Evolutionary conservation across 2,329 filamentous ascomycete species (phyloP).

Genomic region (Colletotrichum liriopes): DNA sequence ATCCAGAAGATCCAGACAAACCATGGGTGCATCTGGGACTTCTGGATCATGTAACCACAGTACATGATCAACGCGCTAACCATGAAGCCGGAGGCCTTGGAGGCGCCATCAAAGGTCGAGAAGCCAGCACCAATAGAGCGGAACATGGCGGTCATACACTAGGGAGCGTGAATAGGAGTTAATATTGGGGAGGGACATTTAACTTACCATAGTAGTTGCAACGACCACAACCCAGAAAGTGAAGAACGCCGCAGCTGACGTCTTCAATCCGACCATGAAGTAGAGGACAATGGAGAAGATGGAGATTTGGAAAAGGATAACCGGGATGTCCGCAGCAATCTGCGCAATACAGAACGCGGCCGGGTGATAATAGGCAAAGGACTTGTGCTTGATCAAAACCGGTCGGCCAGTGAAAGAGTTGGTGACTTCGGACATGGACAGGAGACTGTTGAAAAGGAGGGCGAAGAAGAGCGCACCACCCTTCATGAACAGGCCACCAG

Average conservation of each 20-base stretch:
- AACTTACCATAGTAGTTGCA: conserved; percentile 64
- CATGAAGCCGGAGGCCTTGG: conserved; percentile 68
- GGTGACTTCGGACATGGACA: conserved; percentile 78
- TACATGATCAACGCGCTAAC: conserved; percentile 72
- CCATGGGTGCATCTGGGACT: conserved; percentile 75
- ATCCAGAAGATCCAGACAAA: conserved; percentile 76
- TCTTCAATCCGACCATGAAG: conserved; percentile 74
- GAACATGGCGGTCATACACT: conserved; percentile 73
- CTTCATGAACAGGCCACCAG: conserved; percentile 75
- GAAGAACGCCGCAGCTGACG: conserved; percentile 70
- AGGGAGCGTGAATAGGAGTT: conserved; percentile 8
- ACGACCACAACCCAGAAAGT: conserved; percentile 72
- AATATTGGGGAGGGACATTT: neutral
- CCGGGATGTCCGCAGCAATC: conserved; percentile 68
- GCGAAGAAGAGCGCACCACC: conserved; percentile 76
- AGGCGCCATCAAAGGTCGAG: conserved; percentile 70
- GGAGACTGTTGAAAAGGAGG: conserved; percentile 73
- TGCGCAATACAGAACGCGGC: conserved; percentile 72
- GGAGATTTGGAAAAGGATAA: conserved; percentile 72
- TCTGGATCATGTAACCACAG: conserved; percentile 75
- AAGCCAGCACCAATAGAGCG: conserved; percentile 70
- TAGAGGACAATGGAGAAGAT: conserved; percentile 73
- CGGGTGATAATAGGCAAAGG: conserved; percentile 72
- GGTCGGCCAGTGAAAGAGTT: conserved; percentile 74
- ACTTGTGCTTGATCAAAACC: conserved; percentile 71